Evolutionary conservation across 441 rosid genomes (phyloP).

Genomic region (Eruca vesicaria): DNA sequence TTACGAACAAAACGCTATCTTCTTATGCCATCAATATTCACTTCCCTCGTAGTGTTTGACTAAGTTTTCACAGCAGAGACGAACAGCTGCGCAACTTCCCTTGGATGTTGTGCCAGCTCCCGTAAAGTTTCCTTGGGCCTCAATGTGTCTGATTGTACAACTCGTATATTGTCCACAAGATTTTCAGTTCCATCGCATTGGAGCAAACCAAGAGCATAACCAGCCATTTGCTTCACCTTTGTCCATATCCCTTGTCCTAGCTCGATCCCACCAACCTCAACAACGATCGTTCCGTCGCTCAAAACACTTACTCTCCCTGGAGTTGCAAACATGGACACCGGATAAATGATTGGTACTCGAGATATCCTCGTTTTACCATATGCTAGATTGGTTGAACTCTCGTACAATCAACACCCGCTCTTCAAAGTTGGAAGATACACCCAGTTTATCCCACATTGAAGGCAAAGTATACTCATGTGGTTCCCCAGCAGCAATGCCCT

Average conservation of each 20-base stretch:
- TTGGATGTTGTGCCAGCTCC: slow-evolving; percentile 85
- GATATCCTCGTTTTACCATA: slow-evolving; percentile 54
- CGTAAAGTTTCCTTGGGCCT: slow-evolving; percentile 73
- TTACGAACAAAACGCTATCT: no score
- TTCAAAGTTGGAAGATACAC: slow-evolving; percentile 41
- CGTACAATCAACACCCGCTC: slow-evolving; percentile 41
- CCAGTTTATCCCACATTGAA: slow-evolving; percentile 68
- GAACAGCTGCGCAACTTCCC: slow-evolving; percentile 71
- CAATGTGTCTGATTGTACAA: slow-evolving; percentile 70
- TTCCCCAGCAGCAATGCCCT: slow-evolving; percentile 44
- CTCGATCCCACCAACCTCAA: no score
- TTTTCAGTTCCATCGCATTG: slow-evolving; percentile 43
- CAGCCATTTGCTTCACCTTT: no score
- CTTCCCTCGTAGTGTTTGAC: no score
- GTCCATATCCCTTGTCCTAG: no score
- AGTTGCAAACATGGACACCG: no score
- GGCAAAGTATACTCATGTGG: slow-evolving; percentile 66
- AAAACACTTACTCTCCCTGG: no score
- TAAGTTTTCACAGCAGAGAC: slow-evolving; percentile 65
- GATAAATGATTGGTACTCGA: no score
- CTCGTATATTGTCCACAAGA: slow-evolving; percentile 61
- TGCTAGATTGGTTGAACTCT: slow-evolving; percentile 54
- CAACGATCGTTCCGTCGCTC: no score
- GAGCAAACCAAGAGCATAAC: slow-evolving; percentile 21
- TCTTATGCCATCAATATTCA: no score